Base-by-base conservation (phyloP, 2,329 filamentous ascomycete genomes). In the Penicillium sp. region DNA sequence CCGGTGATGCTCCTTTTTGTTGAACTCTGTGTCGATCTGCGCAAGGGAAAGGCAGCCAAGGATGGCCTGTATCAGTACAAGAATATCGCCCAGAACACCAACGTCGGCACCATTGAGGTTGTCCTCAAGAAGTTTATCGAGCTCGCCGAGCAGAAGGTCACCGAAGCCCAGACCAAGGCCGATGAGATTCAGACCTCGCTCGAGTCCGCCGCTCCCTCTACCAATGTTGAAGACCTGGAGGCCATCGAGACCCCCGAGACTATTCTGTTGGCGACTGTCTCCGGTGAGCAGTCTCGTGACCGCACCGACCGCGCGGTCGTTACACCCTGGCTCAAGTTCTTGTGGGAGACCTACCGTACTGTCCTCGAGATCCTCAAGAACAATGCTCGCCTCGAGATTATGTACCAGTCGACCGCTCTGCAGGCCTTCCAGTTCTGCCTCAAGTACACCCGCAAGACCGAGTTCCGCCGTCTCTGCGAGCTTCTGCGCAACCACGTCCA, bases 1-100 rank as follows among this genome's bases (percentile, higher is more conserved):
- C 93, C 93, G 54, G 91, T 98, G 55, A 97, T 98, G 90, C 79
- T 97, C 71, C 84, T 96, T 56, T 84, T 98, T 64, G 91, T 98
- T 62, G 89, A 97, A 72, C 81, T 97, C 45, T 95, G 87, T 56
- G 93, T 98, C 62, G 91, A 97, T 64, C 83, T 96, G 61, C 89
- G 93, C 74, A 98, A 97, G 75, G 93, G 93, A 59, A 98, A 98
- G 73, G 80, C 93, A 47, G 93, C 91, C 69, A 98, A 98, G 79
- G 93, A 98, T 74, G 93, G 93, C 47, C 79, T 98, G 33, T 98
- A 97, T 70, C 93, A 96, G 70, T 98, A 98, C 80, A 98, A 98
- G 79, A 98, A 98, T 71, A 97, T 96, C 56, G 91, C 90, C 40
- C 93, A 98, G 71, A 98, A 98, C 75, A 95, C 91, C 58, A 97